Evolutionary conservation across 495 filamentous ascomycete genomes (phyloP), one percentile per base, ranked within the genome.

Genomic region (Daldinia concentrica): DNA sequence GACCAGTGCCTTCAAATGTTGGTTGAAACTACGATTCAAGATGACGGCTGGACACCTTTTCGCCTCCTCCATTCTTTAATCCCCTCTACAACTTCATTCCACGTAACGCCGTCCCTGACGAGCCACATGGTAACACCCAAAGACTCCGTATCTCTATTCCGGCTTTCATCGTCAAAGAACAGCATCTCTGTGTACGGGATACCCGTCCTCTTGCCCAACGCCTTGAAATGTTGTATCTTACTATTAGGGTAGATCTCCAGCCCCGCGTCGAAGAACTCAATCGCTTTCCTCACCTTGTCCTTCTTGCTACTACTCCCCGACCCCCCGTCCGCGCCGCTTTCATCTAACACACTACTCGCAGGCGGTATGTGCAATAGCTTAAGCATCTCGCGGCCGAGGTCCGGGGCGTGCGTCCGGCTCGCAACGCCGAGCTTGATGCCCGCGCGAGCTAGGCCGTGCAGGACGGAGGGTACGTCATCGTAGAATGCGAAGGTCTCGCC

Each of bases 91-190:
- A 98, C 80, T 84, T 93, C 94, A 2, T 85, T 86, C 78, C 85
- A 87, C n/a, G 85, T 91, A 59, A 97, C 88, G 1, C 95, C 95
- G 77, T 93, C 89, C 64, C 87, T 77, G 4, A 99, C 91, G 69
- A 96, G 76, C 75, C 87, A 88, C 84, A 97, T 96, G 6, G 90
- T 90, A 27, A 98, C 92, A 1, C 94, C 94, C 58, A 97, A 69
- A 58, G 84, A 89, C 82, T 95, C 92, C 0, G 97, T 95, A 79
- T 97, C 92, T 39, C 85, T 81, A 78, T 99, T 99, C 66, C 95
- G 82, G 51, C 85, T 80, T 86, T 99, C 95, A 69, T 99, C 95
- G 72, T 99, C 95, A 74, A 98, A 99, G 73, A 99, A 99, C 66
- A 99, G 75, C 92, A 98, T 97, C 51, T 98, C 92, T 48, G 88